Base-by-base conservation (phyloP, 768 basidiomycete genomes). In the Chiua virens region DNA sequence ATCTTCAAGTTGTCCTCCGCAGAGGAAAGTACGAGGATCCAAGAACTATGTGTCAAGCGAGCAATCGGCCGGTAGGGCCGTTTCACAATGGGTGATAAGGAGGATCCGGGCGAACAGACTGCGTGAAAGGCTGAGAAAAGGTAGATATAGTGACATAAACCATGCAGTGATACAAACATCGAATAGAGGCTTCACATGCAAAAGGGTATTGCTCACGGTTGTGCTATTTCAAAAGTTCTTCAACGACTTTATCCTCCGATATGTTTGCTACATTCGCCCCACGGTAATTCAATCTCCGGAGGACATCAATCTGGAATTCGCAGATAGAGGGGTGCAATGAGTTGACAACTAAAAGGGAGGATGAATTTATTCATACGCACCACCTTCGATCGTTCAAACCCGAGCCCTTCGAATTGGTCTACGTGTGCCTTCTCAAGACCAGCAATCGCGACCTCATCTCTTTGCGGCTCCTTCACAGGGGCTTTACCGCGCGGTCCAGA, bases 201-300 rank as follows among this genome's bases (percentile, higher is more conserved):
- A 34, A 47, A 45, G 50, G 65, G 56, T 65, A 69, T 69, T 34
- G 55, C 37, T 45, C 59, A 56, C 42, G 55, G 38, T 47, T 30
- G 42, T 58, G 53, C 74, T 58, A 79, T 63, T 87, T 89, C 71
- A 95, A 73, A 55, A 94, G 75, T 71, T 92, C 90, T 70, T 94
- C 89, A 22, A 95, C 86, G 37, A 94, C 76, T 65, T 85, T 80
- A 63, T 94, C 92, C 61, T 92, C 90, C 37, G 81, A 70, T 67
- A 92, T 88, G 69, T 87, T 85, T 14, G 84, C 76, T 41, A 87
- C 83, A 64, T 93, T 94, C 17, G 81, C 73, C 22, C 93, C 84
- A 8, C 92, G 83, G 72, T 96, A 96, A 68, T 96, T 95, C 65
- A 95, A 65, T 61, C 90, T 78, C 57, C 87, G 81, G 53, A 96